Evolutionary conservation across 2,329 filamentous ascomycete genomes (phyloP), one percentile per base, ranked within the genome.

Genomic region (Trichoderma afroharzianum): DNA sequence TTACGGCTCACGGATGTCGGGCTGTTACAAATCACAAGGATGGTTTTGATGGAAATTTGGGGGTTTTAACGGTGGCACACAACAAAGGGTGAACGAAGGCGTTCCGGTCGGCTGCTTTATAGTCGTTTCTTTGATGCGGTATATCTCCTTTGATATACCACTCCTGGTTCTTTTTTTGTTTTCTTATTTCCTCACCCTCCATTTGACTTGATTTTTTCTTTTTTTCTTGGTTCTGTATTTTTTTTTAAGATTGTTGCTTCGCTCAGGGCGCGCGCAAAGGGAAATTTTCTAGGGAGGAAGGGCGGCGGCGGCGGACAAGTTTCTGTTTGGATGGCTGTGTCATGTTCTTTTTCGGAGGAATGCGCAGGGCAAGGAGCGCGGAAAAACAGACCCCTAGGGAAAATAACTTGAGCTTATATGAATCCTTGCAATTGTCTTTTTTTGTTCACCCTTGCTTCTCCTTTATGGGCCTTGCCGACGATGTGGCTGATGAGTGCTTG

Each of bases 21-120:
- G 67, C 57, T 70, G 66, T 39, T 57, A 50, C 36, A 68, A 58
- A 71, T 74, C 72, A 75, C 75, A 75, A 59, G 75, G 76, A 74
- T 73, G 71, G 66, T 55, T 63, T 70, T 61, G 71, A 69, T 57
- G 67, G 67, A 70, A 63, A 64, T 70, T 63, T 63, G 68, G 67
- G 71, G 71, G 66, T 62, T 72, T 70, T 53, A 72, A 72, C 63
- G 71, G 71, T 69, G 71, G 71, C 50, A 70, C 61, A 70, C 30
- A 61, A 28, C 57, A 62, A 59, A 26, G 66, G 66, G 67, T 70
- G 57, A 59, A 78, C 72, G 76, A 74, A 71, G 75, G 73, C 77
- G 76, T 72, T 72, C 59, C 66, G 71, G 71, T 70, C 58, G 67
- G 59, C 26, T 61, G 39, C 58, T 64, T 72, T 73, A 77, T 74